phyloP scores from a whole-genome alignment of 306 rosid genomes.

The Ziziphus jujuba region DNA sequence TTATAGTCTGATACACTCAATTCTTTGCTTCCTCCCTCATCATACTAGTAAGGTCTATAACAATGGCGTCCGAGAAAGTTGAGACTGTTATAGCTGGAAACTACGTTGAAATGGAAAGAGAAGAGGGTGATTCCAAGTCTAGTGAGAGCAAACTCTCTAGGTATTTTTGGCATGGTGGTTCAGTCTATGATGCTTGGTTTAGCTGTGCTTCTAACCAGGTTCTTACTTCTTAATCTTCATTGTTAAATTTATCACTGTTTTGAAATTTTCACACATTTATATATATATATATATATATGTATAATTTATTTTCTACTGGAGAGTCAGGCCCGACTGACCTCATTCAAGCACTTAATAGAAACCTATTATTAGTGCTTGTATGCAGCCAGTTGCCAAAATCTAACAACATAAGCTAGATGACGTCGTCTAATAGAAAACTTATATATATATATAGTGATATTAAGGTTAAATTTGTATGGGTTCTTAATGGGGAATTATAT shows the following conservation, averaged over 20 bases:
- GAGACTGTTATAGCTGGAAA: constrained; percentile 93
- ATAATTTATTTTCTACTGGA: too few species aligned
- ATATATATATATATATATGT: too few species aligned
- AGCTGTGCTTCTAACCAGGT: constrained; percentile 98
- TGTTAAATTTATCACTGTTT: too few species aligned
- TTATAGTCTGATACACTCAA: constrained; percentile 33
- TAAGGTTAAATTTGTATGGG: background rate
- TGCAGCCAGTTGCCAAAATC: too few species aligned
- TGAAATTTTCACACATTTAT: too few species aligned
- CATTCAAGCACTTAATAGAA: too few species aligned
- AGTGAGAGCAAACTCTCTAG: constrained; percentile 52
- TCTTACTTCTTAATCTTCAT: constrained; percentile 1
- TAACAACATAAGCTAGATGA: too few species aligned
- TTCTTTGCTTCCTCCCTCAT: constrained; percentile 36
- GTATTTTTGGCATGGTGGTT: constrained; percentile 91
- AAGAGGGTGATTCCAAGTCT: constrained; percentile 57
- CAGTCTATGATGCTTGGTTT: constrained; percentile 99
- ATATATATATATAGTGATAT: background rate
- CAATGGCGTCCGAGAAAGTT: constrained; percentile 96
- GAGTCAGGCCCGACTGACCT: too few species aligned
- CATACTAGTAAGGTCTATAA: constrained; percentile 21
- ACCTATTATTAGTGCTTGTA: too few species aligned
- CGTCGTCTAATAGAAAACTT: too few species aligned
- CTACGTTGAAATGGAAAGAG: constrained; percentile 92
- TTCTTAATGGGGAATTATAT: constrained; percentile 2